These are phyloP conservation scores for Gyromitra esculenta DNA, from an alignment of 2,329 filamentous ascomycete species.

Conservation along the genomic window DNA sequence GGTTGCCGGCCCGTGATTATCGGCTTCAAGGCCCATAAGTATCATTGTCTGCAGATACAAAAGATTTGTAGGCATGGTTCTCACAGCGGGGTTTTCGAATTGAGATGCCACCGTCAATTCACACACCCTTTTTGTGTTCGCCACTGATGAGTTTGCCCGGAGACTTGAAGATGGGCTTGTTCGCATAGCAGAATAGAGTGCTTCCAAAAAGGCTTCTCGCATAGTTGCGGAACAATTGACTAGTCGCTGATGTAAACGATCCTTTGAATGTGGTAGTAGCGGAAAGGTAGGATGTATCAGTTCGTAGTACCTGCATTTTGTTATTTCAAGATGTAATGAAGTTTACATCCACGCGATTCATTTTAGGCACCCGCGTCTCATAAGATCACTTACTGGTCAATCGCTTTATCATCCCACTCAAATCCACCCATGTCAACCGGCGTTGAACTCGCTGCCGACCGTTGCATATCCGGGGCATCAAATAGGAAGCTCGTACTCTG, in stretches of 20 bases:
- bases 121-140: slow-evolving; percentile 61
- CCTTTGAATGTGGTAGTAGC: slow-evolving; percentile 69
- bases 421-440: slow-evolving; percentile 57
- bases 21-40: slow-evolving; percentile 73
- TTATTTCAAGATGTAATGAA: slow-evolving; percentile 27
- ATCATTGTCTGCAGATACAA: slow-evolving; percentile 74
- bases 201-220: slow-evolving; percentile 72
- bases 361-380: background rate
- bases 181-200: slow-evolving; percentile 70
- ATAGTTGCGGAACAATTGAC: slow-evolving; percentile 68
- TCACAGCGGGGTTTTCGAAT: slow-evolving; percentile 62
- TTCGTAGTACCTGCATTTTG: slow-evolving; percentile 68
- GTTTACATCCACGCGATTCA: slow-evolving; percentile 1
- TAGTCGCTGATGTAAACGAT: slow-evolving; percentile 68
- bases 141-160: slow-evolving; percentile 59
- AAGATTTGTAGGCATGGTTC: slow-evolving; percentile 62
- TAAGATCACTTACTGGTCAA: slow-evolving; percentile 60
- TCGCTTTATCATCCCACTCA: slow-evolving; percentile 63
- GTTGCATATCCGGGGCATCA: slow-evolving; percentile 57
- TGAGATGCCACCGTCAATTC: slow-evolving; percentile 63
- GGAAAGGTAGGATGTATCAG: slow-evolving; percentile 74
- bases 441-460: slow-evolving; percentile 56
- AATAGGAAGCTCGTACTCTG: slow-evolving; percentile 59
- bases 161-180: slow-evolving; percentile 63
- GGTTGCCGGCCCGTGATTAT: slow-evolving; percentile 66